Percentiles rank a stretch among this genome's conserved stretches.
Evolutionary conservation across 192 early-diverging fungal species (phyloP).

Genomic region (Cladochytrium replicatum): DNA sequence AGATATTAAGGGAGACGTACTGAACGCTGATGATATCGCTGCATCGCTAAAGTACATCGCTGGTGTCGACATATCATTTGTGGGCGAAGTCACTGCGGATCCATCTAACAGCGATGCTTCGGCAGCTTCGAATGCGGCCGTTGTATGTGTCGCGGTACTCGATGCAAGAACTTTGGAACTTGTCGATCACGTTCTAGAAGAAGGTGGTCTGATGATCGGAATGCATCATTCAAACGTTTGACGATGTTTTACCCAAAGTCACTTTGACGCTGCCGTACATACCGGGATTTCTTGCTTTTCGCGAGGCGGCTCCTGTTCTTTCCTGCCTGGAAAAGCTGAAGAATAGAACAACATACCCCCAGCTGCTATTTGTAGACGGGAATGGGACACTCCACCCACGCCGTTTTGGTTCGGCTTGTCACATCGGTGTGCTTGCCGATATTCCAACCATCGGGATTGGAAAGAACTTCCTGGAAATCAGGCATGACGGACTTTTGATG

Average conservation of each 20-base stretch:
- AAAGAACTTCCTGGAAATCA: slow-evolving; percentile 81
- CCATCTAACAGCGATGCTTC: slow-evolving; percentile 7
- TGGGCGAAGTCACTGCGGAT: no score
- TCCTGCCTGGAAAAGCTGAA: slow-evolving; percentile 47
- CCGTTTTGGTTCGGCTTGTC: slow-evolving; percentile 30
- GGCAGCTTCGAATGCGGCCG: slow-evolving; percentile 60
- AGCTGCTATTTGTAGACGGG: slow-evolving; percentile 78
- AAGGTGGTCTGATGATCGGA: slow-evolving; percentile 1
- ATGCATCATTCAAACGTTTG: not conserved
- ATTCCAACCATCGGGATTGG: slow-evolving; percentile 79
- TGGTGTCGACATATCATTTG: slow-evolving; percentile 35
- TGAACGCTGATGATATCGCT: slow-evolving; percentile 10
- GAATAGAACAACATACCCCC: slow-evolving; percentile 44
- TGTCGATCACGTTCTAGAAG: slow-evolving; percentile 50
- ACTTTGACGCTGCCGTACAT: slow-evolving; percentile 69
- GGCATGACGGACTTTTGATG: slow-evolving; percentile 46
- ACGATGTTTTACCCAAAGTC: slow-evolving; percentile 19
- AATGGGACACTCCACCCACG: slow-evolving; percentile 84
- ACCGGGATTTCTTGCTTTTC: slow-evolving; percentile 84
- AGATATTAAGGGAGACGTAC: no score
- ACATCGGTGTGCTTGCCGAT: slow-evolving; percentile 29
- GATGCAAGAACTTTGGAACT: slow-evolving; percentile 36
- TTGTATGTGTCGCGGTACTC: slow-evolving; percentile 60
- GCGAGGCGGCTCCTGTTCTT: slow-evolving; percentile 61
- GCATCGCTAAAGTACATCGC: slow-evolving; percentile 10